These are phyloP conservation scores for Paecilomyces sp. DNA, from an alignment of 2,329 filamentous ascomycete genomes.

Conservation along the genomic window DNA sequence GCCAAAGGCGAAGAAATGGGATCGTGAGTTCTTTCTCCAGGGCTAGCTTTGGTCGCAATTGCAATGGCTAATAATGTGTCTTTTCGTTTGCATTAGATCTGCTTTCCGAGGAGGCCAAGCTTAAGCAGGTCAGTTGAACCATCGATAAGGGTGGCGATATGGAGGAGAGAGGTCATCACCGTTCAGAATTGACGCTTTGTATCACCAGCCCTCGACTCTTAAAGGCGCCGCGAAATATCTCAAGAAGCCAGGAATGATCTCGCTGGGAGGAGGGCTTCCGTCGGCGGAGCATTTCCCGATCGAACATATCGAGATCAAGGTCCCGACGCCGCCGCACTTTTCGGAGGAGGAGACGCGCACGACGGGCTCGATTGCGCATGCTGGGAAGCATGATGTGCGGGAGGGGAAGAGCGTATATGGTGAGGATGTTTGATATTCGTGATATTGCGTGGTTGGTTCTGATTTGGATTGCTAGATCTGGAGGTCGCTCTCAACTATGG, in stretches of 20 bases:
- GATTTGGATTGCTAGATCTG: slow-evolving; percentile 52
- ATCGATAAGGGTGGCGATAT: slow-evolving; percentile 16
- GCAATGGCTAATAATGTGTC: neutral
- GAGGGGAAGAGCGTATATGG: slow-evolving; percentile 33
- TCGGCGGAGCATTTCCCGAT: slow-evolving; percentile 91
- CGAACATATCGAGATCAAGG: slow-evolving; percentile 65
- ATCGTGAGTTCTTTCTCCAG: slow-evolving; percentile 54
- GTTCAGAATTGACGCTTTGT: slow-evolving; percentile 9
- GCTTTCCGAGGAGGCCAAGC: slow-evolving; percentile 51
- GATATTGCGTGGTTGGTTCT: neutral
- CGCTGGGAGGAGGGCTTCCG: slow-evolving; percentile 84
- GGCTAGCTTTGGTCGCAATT: neutral
- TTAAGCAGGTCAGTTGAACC: slow-evolving; percentile 32
- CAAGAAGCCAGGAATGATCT: slow-evolving; percentile 73
- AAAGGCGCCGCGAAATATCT: slow-evolving; percentile 77
- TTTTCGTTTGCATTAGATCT: neutral
- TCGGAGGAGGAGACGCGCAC: slow-evolving; percentile 59
- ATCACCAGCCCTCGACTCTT: slow-evolving; percentile 58
- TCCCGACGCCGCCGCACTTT: slow-evolving; percentile 64
- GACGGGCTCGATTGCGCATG: slow-evolving; percentile 53
- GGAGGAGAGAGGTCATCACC: neutral
- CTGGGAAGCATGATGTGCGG: slow-evolving; percentile 77
- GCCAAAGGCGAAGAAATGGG: slow-evolving; percentile 74
- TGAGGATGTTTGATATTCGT: neutral
- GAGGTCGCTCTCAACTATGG: slow-evolving; percentile 89